A percentile compares a stretch with the other conserved stretches of the same genome.
Conservation (phyloP, 768 basidiomycete genomes). For the Pluteus cervinus region DNA sequence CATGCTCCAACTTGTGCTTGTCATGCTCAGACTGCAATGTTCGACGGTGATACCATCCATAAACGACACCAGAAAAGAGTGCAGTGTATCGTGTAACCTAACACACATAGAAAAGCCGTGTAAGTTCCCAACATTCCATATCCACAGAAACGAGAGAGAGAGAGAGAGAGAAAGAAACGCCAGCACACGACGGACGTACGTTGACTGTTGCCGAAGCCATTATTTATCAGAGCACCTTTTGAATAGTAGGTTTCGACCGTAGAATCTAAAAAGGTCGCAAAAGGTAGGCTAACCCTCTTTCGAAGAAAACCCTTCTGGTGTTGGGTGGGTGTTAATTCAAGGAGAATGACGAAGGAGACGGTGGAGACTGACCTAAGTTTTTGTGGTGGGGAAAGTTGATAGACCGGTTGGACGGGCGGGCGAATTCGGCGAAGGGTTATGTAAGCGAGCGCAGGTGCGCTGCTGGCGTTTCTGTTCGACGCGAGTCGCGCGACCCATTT, state of each 20-base stretch:
- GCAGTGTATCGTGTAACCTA: conserved; percentile 95
- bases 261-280: not conserved
- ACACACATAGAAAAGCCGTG: conserved; percentile 6
- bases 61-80: conserved; percentile 78
- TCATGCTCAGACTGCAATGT: conserved; percentile 82
- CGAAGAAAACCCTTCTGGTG: not conserved
- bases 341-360: conserved; percentile 1
- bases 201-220: conserved; percentile 78
- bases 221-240: conserved; percentile 9
- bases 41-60: conserved; percentile 89
- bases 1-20: conserved; percentile 67
- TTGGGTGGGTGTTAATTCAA: not conserved
- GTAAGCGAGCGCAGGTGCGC: no score
- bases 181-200: conserved; percentile 36
- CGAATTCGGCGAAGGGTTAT: conserved; percentile 40
- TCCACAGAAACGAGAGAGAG: not conserved
- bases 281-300: no score
- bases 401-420: conserved; percentile 25
- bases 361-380: conserved; percentile 21
- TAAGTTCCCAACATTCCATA: no score
- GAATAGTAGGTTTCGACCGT: not conserved
- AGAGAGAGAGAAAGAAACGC: conserved; percentile 4
- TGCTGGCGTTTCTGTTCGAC: no score
- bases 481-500: no score
- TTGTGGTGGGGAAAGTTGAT: conserved; percentile 24